A percentile compares a stretch with the other conserved stretches of the same genome.
Conservation (phyloP, 176 grass and related monocot genomes). For the Phoenix dactylifera region DNA sequence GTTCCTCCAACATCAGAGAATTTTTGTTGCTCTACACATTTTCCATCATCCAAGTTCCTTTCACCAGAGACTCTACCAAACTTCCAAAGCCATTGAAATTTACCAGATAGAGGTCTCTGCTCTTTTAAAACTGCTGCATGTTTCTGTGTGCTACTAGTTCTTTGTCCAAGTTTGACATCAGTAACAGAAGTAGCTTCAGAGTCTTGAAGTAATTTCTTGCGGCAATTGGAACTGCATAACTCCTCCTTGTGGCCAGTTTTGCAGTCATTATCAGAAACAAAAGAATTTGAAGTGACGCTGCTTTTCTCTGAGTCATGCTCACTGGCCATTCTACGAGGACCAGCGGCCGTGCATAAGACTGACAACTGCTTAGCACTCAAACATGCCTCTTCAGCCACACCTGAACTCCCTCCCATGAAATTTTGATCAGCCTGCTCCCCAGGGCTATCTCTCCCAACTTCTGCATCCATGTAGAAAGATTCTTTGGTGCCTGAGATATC, state of each 20-base stretch:
- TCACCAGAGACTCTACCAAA: slow-evolving; percentile 13
- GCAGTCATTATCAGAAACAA: slow-evolving; percentile 23
- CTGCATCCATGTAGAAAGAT: slow-evolving; percentile 1
- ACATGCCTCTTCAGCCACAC: slow-evolving; percentile 13
- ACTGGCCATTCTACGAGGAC: slow-evolving; percentile 14
- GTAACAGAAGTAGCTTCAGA: slow-evolving; percentile 20
- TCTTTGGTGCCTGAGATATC: slow-evolving; percentile 27
- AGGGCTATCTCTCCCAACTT: neutral
- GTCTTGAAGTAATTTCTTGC: slow-evolving; percentile 18
- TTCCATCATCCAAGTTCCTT: slow-evolving; percentile 21
- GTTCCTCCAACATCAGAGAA: slow-evolving; percentile 10
- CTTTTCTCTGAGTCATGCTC: slow-evolving; percentile 30
- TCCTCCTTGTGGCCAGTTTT: slow-evolving; percentile 24
- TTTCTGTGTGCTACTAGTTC: slow-evolving; percentile 3
- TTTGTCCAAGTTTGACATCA: slow-evolving; percentile 26
- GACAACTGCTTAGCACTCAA: neutral
- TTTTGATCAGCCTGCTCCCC: slow-evolving; percentile 14
- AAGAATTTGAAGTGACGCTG: slow-evolving; percentile 15
- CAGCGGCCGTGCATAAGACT: slow-evolving; percentile 15
- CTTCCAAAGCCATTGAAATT: slow-evolving; percentile 15
- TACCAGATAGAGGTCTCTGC: too few species aligned
- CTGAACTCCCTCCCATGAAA: slow-evolving; percentile 17
- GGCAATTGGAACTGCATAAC: slow-evolving; percentile 9
- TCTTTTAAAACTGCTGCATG: too few species aligned
- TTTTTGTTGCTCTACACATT: slow-evolving; percentile 1